Evolutionary conservation across 2,329 filamentous ascomycete species (phyloP).

Genomic region (Xylaria sp.): DNA sequence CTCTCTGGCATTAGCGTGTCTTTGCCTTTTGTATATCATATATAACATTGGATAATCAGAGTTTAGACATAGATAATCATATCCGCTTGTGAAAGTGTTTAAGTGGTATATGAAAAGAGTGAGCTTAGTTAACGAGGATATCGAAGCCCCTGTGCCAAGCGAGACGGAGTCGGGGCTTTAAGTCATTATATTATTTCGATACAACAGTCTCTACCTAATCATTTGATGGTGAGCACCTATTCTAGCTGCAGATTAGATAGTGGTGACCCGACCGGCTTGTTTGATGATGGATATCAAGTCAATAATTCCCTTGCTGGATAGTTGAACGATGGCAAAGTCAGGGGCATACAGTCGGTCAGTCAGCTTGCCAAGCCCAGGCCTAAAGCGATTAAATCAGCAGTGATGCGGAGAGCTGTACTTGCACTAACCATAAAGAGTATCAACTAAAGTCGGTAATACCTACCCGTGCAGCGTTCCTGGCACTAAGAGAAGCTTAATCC

Average conservation of each 20-base stretch:
- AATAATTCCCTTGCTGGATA: too few relatives aligned
- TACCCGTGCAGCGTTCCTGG: constrained; percentile 5
- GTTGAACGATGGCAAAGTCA: too few relatives aligned
- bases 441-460: neutral
- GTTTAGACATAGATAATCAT: constrained; percentile 2
- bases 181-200: neutral
- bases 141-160: neutral
- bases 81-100: neutral
- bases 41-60: neutral
- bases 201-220: neutral
- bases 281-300: too few relatives aligned
- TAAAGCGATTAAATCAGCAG: neutral
- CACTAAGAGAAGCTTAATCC: constrained; percentile 19
- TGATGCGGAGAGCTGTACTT: neutral
- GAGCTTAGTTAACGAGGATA: neutral
- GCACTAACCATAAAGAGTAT: constrained; percentile 13
- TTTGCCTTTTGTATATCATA: neutral
- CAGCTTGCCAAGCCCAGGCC: neutral
- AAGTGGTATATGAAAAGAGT: neutral
- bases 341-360: too few relatives aligned
- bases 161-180: neutral
- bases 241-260: too few relatives aligned
- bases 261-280: too few relatives aligned
- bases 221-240: too few relatives aligned
- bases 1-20: neutral